Percentiles rank a stretch among this genome's conserved stretches.
phyloP scores from a whole-genome alignment of 352 stramenopile genomes.

The Pythium scleroteichum region DNA sequence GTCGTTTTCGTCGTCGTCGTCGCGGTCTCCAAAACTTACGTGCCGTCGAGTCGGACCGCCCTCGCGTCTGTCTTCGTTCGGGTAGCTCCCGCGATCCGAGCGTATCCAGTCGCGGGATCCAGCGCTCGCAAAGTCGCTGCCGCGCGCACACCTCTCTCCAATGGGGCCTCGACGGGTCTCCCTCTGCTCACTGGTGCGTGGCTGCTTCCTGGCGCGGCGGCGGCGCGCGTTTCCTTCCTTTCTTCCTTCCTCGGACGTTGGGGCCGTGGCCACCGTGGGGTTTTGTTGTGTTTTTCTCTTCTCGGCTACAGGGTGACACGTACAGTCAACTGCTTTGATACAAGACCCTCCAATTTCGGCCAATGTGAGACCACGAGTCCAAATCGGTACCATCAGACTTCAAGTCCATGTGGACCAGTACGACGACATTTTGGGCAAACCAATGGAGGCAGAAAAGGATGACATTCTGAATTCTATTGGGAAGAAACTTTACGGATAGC shows the following conservation, averaged over 20 bases:
- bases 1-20: conserved; percentile 28
- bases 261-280: conserved; percentile 2
- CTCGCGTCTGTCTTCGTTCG: not conserved
- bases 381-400: conserved; percentile 6
- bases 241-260: conserved; percentile 7
- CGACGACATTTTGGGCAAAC: not conserved
- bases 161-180: not conserved
- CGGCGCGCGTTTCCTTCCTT: conserved; percentile 24
- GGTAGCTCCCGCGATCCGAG: too few relatives aligned
- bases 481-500: not conserved
- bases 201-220: not conserved
- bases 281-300: conserved; percentile 22
- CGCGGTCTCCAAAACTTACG: not conserved
- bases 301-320: not conserved
- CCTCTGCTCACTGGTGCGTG: conserved; percentile 3
- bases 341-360: not conserved
- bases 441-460: not conserved
- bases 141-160: not conserved
- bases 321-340: conserved; percentile 11
- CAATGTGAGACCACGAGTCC: not conserved
- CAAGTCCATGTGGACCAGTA: conserved; percentile 28
- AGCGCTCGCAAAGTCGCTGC: too few relatives aligned
- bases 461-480: not conserved
- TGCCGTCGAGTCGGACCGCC: conserved; percentile 4
- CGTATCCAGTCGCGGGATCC: too few relatives aligned